A percentile compares a stretch with the other conserved stretches of the same genome.
Evolutionary conservation across 1,284 basidiomycete species (phyloP).

Genomic region (Tetrapyrgos nigripes): DNA sequence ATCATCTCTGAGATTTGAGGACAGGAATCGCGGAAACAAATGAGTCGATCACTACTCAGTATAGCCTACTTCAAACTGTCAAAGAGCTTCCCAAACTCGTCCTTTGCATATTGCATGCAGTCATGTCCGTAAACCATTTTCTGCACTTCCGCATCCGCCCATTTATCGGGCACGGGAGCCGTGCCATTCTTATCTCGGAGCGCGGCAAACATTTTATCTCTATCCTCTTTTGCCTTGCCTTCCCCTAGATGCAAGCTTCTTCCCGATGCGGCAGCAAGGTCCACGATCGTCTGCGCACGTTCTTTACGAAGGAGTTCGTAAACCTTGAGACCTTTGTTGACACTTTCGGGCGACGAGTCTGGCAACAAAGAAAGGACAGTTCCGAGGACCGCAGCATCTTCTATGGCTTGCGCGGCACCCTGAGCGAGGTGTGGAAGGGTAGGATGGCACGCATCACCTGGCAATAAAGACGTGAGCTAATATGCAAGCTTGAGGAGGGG

Average conservation of each 20-base stretch:
- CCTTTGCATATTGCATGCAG: conserved; percentile 23
- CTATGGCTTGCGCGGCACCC: conserved; percentile 30
- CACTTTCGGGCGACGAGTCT: conserved; percentile 5
- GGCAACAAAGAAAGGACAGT: conserved; percentile 19
- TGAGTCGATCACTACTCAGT: no score
- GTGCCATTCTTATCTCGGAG: conserved; percentile 20
- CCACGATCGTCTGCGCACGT: conserved; percentile 24
- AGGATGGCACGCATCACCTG: conserved; percentile 32
- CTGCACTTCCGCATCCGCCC: conserved; percentile 25
- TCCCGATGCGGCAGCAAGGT: conserved; percentile 22
- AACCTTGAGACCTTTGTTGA: conserved; percentile 20
- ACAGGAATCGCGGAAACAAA: no score
- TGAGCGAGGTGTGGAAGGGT: conserved; percentile 23
- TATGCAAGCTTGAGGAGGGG: no score
- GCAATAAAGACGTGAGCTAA: no score
- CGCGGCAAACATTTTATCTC: conserved; percentile 22
- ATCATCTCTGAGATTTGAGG: no score
- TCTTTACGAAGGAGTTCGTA: conserved; percentile 27
- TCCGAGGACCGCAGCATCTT: conserved; percentile 26
- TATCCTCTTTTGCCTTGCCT: conserved; percentile 19
- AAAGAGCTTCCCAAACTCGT: no score
- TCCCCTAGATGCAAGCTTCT: conserved; percentile 20
- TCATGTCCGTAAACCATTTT: conserved; percentile 27
- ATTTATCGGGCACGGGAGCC: conserved; percentile 24
- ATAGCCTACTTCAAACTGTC: no score